These are phyloP conservation scores for Penicillium sp. DNA, from an alignment of 2,329 filamentous ascomycete genomes.

Conservation along the genomic window DNA sequence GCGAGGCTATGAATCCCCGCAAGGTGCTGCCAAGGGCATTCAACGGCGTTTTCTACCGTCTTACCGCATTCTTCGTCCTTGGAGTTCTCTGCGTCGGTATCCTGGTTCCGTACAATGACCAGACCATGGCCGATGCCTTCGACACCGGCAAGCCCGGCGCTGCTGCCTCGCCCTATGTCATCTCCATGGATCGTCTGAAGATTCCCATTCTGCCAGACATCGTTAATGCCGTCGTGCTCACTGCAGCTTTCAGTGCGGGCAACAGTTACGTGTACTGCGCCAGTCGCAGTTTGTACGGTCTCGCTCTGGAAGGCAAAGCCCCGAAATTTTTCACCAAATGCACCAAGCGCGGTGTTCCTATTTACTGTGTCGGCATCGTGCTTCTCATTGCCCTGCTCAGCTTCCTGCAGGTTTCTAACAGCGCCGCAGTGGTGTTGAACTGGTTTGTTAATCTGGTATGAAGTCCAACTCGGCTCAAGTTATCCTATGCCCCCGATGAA, in stretches of 20 bases:
- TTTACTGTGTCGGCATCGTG: constrained; percentile 66
- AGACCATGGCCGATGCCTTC: constrained; percentile 59
- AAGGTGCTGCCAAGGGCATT: constrained; percentile 67
- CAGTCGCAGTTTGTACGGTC: constrained; percentile 63
- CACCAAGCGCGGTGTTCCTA: constrained; percentile 64
- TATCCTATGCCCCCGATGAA: not conserved
- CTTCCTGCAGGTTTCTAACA: constrained; percentile 68
- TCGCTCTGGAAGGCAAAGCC: constrained; percentile 66
- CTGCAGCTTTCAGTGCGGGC: constrained; percentile 64
- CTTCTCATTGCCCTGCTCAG: constrained; percentile 66
- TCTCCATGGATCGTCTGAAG: constrained; percentile 63
- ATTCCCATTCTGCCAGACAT: constrained; percentile 65
- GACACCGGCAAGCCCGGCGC: constrained; percentile 58
- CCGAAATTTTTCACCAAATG: constrained; percentile 63
- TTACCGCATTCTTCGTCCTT: constrained; percentile 71
- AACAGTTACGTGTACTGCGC: constrained; percentile 67
- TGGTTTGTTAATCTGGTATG: constrained; percentile 66
- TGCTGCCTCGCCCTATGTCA: constrained; percentile 66
- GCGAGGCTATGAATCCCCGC: constrained; percentile 68
- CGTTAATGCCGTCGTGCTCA: constrained; percentile 69
- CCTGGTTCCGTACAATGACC: constrained; percentile 65
- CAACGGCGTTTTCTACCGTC: constrained; percentile 74
- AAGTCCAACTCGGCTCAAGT: not conserved
- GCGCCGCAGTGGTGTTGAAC: constrained; percentile 62
- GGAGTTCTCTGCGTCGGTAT: constrained; percentile 70